These are phyloP conservation scores for Oxytropis ochrocephala DNA, from an alignment of 306 rosid species.

Conservation along the genomic window DNA sequence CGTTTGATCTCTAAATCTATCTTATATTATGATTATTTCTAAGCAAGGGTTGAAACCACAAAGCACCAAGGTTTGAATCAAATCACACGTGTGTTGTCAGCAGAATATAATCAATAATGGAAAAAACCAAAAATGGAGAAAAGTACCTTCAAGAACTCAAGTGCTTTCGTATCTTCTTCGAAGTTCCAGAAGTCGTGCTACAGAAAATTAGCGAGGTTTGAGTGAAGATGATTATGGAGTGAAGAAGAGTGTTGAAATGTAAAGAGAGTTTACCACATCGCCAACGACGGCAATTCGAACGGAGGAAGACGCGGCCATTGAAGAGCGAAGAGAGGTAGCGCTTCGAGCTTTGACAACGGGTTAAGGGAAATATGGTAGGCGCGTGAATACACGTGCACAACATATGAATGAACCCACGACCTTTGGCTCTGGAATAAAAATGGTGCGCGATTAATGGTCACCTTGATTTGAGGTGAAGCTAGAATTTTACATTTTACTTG, in stretches of 20 bases:
- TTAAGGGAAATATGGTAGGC: slow-evolving; percentile 23
- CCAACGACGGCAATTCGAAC: slow-evolving; percentile 78
- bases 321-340: slow-evolving; percentile 16
- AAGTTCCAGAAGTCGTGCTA: slow-evolving; percentile 82
- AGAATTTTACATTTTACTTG: too few species aligned
- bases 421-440: too few species aligned
- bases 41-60: background rate
- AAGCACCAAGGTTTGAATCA: background rate
- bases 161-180: slow-evolving; percentile 77
- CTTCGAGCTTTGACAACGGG: slow-evolving; percentile 8
- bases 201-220: background rate
- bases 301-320: slow-evolving; percentile 57
- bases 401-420: slow-evolving; percentile 19
- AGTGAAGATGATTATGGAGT: background rate
- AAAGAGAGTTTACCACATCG: slow-evolving; percentile 55
- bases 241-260: background rate
- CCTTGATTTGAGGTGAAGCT: too few species aligned
- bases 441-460: too few species aligned
- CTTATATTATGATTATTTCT: background rate
- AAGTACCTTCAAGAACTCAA: slow-evolving; percentile 52
- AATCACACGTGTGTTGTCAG: background rate
- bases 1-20: background rate
- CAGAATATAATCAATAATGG: background rate
- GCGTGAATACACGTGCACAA: slow-evolving; percentile 46
- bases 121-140: background rate